phyloP scores from a whole-genome alignment of 768 basidiomycete species.

The Boletus sensibilis region DNA sequence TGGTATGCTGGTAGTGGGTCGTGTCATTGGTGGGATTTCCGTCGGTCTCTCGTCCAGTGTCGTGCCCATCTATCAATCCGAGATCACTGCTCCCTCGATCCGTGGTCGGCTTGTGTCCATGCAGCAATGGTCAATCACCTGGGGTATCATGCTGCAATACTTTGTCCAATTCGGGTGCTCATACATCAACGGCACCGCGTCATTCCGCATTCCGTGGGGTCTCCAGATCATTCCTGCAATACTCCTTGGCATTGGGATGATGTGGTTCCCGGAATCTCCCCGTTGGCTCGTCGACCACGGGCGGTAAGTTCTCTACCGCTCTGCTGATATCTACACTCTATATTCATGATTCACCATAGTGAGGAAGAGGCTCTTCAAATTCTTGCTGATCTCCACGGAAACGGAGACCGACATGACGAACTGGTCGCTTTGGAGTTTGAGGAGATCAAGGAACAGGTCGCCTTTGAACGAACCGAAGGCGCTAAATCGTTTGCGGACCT shows the following conservation, averaged over 20 bases:
- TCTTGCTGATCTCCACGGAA: slow-evolving; percentile 69
- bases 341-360: slow-evolving; percentile 12
- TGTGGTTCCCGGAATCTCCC: slow-evolving; percentile 66
- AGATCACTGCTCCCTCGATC: slow-evolving; percentile 68
- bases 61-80: slow-evolving; percentile 74
- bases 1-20: slow-evolving; percentile 72
- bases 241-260: slow-evolving; percentile 65
- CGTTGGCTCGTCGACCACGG: slow-evolving; percentile 68
- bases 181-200: slow-evolving; percentile 60
- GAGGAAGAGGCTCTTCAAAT: slow-evolving; percentile 64
- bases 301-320: slow-evolving; percentile 34
- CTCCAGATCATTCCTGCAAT: slow-evolving; percentile 79
- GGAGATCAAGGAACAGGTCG: slow-evolving; percentile 57
- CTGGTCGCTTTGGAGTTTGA: slow-evolving; percentile 69
- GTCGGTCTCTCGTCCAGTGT: slow-evolving; percentile 66
- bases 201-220: slow-evolving; percentile 81
- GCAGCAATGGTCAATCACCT: slow-evolving; percentile 80
- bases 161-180: slow-evolving; percentile 77
- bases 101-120: slow-evolving; percentile 74
- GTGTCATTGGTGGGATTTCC: slow-evolving; percentile 65
- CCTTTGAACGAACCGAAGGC: slow-evolving; percentile 65
- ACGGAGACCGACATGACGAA: slow-evolving; percentile 53
- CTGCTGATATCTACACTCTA: not conserved
- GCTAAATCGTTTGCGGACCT: slow-evolving; percentile 70
- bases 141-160: slow-evolving; percentile 76